These are phyloP conservation scores for Austroboletus novae-zelandiae DNA, from an alignment of 1,284 basidiomycete species.

Conservation along the genomic window DNA sequence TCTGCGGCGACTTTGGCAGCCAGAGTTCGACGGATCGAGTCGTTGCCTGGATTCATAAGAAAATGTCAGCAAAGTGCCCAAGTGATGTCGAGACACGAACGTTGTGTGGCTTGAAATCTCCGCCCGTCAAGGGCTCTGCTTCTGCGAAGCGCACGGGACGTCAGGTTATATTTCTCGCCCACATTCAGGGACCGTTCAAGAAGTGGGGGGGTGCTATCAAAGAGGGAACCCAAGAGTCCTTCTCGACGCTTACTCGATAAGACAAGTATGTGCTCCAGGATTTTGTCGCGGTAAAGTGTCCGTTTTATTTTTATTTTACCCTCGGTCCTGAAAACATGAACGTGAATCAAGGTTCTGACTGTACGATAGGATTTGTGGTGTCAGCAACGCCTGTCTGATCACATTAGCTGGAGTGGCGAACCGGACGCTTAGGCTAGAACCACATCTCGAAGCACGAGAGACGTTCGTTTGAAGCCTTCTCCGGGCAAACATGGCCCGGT, in stretches of 20 bases:
- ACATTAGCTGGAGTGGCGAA: not conserved
- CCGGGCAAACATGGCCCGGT: too few species aligned
- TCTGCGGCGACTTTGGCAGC: too few species aligned
- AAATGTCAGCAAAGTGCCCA: not conserved
- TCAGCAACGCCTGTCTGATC: not conserved
- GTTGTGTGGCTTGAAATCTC: not conserved
- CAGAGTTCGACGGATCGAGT: not conserved
- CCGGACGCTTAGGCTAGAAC: not conserved
- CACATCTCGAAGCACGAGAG: too few species aligned
- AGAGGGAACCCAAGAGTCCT: not conserved
- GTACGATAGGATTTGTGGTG: not conserved
- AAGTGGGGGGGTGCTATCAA: not conserved
- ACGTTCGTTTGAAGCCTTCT: too few species aligned
- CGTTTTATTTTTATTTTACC: too few species aligned
- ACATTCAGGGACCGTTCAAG: too few species aligned
- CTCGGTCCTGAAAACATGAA: not conserved
- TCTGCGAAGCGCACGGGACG: conserved; percentile 1
- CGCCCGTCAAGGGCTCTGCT: not conserved
- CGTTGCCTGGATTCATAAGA: too few species aligned
- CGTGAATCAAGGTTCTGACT: not conserved
- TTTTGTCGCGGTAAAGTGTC: too few species aligned
- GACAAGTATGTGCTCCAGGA: not conserved
- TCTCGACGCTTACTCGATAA: not conserved
- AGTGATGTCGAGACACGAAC: conserved; percentile 3
- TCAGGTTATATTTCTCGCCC: not conserved